A percentile compares a stretch with the other conserved stretches of the same genome.
phyloP scores from a whole-genome alignment of 1,139 yeast genomes.

The Geotrichum phurueaensis region DNA sequence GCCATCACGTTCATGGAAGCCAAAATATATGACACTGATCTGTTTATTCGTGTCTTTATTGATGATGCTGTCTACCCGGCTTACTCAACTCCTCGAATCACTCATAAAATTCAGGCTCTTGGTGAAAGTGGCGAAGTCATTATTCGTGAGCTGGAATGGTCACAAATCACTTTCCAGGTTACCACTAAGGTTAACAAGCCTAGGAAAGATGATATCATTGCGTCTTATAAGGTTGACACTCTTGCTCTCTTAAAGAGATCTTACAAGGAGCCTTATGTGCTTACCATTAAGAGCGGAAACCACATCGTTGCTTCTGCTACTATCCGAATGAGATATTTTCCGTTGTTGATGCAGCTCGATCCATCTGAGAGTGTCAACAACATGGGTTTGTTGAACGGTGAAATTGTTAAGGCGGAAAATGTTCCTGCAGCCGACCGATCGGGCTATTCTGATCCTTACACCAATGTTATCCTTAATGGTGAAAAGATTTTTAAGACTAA shows the following conservation, averaged over 20 bases:
- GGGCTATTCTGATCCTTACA: slow-evolving; percentile 84
- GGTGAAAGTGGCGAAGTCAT: slow-evolving; percentile 65
- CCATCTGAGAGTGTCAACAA: slow-evolving; percentile 72
- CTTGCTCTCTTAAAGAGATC: slow-evolving; percentile 59
- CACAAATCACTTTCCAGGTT: slow-evolving; percentile 57
- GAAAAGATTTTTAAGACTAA: slow-evolving; percentile 60
- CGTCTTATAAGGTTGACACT: slow-evolving; percentile 67
- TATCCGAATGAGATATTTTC: slow-evolving; percentile 72
- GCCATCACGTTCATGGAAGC: slow-evolving; percentile 61
- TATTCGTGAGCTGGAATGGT: slow-evolving; percentile 71
- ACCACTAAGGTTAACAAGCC: slow-evolving; percentile 48
- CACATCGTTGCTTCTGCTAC: slow-evolving; percentile 51
- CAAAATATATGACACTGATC: slow-evolving; percentile 43
- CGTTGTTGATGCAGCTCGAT: slow-evolving; percentile 58
- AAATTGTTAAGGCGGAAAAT: slow-evolving; percentile 52
- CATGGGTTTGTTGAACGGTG: slow-evolving; percentile 64
- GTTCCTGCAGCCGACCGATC: slow-evolving; percentile 72
- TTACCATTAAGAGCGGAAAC: slow-evolving; percentile 44
- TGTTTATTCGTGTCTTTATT: slow-evolving; percentile 65
- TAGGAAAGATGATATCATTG: slow-evolving; percentile 48
- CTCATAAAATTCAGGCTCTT: slow-evolving; percentile 15
- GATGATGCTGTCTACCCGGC: slow-evolving; percentile 67
- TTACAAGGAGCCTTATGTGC: slow-evolving; percentile 52
- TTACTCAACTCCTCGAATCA: slow-evolving; percentile 48
- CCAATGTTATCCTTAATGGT: slow-evolving; percentile 57